phyloP scores from a whole-genome alignment of 1,284 basidiomycete genomes.

The Pseudozyma sp. region DNA sequence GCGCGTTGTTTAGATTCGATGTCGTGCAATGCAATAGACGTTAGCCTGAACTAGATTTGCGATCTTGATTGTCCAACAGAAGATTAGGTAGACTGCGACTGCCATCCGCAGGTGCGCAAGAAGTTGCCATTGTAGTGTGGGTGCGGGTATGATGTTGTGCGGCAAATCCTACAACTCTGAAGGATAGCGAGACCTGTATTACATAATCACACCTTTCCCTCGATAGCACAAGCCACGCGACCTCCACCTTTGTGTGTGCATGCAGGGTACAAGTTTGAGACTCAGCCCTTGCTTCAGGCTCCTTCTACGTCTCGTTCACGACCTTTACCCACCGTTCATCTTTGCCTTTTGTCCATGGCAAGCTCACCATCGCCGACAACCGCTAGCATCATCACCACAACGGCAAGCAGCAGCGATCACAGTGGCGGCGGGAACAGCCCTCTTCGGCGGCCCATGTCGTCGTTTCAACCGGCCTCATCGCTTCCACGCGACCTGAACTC shows the following conservation, averaged over 20 bases:
- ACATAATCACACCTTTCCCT: background rate
- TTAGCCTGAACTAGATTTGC: too few species aligned
- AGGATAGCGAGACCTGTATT: background rate
- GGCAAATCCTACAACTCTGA: background rate
- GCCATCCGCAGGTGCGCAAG: too few species aligned
- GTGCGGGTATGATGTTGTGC: too few species aligned
- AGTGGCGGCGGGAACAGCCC: background rate
- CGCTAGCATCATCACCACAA: background rate
- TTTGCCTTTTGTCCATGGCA: background rate
- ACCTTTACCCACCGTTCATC: background rate
- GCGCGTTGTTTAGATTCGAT: too few species aligned
- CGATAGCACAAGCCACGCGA: background rate
- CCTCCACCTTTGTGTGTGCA: background rate
- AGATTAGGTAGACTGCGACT: too few species aligned
- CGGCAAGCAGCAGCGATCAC: background rate
- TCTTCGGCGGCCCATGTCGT: slow-evolving; percentile 27
- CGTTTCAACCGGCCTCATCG: slow-evolving; percentile 45
- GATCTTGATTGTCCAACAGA: too few species aligned
- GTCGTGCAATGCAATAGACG: too few species aligned
- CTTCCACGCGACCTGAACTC: slow-evolving; percentile 21
- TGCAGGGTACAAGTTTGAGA: too few species aligned
- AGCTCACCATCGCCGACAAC: too few species aligned
- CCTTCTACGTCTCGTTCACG: too few species aligned
- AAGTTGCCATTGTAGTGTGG: too few species aligned
- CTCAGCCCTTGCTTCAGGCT: background rate